Evolutionary conservation across 371 early-diverging fungal species (phyloP).

Genomic region (Conidiobolus incongruus): DNA sequence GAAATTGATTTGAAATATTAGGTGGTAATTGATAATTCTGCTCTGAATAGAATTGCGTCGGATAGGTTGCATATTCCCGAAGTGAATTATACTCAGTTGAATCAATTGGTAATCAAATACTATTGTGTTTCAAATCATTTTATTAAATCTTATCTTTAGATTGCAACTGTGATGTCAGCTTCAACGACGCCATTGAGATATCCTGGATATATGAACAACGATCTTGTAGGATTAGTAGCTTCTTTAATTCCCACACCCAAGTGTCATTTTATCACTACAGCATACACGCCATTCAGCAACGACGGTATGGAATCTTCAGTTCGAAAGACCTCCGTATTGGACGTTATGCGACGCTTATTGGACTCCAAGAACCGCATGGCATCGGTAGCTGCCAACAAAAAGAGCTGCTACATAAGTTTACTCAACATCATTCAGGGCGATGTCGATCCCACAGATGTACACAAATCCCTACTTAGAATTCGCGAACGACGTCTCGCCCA

Average conservation of each 20-base stretch:
- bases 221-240: conserved; percentile 83
- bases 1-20: too few relatives aligned
- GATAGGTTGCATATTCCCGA: too few relatives aligned
- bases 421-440: conserved; percentile 96
- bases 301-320: conserved; percentile 79
- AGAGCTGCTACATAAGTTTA: conserved; percentile 86
- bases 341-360: conserved; percentile 90
- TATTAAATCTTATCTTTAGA: conserved; percentile 4
- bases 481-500: conserved; percentile 83
- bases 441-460: conserved; percentile 94
- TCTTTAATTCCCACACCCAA: conserved; percentile 88
- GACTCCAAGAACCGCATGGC: conserved; percentile 96
- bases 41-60: too few relatives aligned
- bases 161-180: conserved; percentile 95
- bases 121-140: background rate
- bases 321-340: conserved; percentile 90
- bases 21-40: too few relatives aligned
- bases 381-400: conserved; percentile 66
- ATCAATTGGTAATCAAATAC: conserved; percentile 7
- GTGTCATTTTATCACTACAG: conserved; percentile 93
- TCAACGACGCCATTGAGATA: conserved; percentile 96
- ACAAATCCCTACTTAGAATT: conserved; percentile 88
- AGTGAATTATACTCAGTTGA: too few relatives aligned
- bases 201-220: conserved; percentile 98
- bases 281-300: conserved; percentile 96